Evolutionary conservation across 306 rosid genomes (phyloP), one percentile per base, ranked within the genome.

Genomic region (Rubus parviflorus): DNA sequence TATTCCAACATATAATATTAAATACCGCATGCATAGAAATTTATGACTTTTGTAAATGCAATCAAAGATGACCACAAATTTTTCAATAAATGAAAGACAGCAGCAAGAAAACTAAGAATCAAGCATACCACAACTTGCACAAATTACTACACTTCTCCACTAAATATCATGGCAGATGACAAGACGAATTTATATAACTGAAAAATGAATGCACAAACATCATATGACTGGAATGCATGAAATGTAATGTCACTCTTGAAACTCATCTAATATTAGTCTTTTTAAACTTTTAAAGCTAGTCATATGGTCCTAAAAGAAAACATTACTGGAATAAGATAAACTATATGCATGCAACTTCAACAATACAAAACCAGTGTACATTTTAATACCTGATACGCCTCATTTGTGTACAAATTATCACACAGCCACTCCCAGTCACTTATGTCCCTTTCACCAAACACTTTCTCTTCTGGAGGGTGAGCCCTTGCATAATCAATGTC

Each of bases 211-310:
- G 17, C 67, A 68, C 43, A 77, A 68, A 61, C 30, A 15, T 58
- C 30, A 74, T 43, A 53, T 42, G 82, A 77, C 53, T 30, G 68
- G 58, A 74, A 56, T 38, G 42, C 40, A 60, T 73, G 72, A 83
- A 63, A 62, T 37, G 61, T 45, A 72, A 73, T 86, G 96, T 89
- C 78, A 95, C 97, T 15, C 92, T 88, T 70, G 30, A 25, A 25
- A 25, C 30, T 25, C 30, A 25, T 25, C 30, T 25, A 25, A 25
- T 25, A 25, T 25, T 25, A 25, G 30, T 25, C 30, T 25, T 25
- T 25, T 25, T 0, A 25, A 0, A 25, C 30, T 25, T 25, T 25
- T 25, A 25, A 25, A 25, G 30, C 30, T 25, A 25, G 30, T 25
- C 1, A 25, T 25, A 25, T 25, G 30, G 30, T 25, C 30, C 30